A percentile compares a stretch with the other conserved stretches of the same genome.
Evolutionary conservation across 768 basidiomycete species (phyloP).

Genomic region (Agrocybe pediades): DNA sequence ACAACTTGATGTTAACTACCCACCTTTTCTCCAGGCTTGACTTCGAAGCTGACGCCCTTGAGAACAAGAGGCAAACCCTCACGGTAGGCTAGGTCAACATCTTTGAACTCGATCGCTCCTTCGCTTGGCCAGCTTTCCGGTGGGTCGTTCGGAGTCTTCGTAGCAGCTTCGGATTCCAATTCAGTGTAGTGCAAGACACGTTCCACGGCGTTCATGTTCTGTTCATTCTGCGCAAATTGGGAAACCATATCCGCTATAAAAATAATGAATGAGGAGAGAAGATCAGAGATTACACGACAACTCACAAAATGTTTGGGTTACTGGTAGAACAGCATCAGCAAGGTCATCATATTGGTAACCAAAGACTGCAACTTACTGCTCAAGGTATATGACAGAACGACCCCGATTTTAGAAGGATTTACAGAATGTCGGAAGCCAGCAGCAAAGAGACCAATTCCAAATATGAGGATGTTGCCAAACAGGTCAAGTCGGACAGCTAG

Average conservation of each 20-base stretch:
- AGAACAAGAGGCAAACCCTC: conserved; percentile 66
- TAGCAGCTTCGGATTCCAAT: conserved; percentile 56
- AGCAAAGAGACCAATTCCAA: conserved; percentile 75
- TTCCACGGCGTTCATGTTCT: conserved; percentile 76
- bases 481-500: conserved; percentile 64
- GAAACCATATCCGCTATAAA: conserved; percentile 53
- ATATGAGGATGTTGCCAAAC: conserved; percentile 65
- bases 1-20: neutral
- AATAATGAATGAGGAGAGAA: neutral
- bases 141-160: conserved; percentile 44
- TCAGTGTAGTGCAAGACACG: conserved; percentile 68
- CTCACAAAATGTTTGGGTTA: conserved; percentile 50
- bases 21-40: conserved; percentile 69
- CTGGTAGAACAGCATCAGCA: conserved; percentile 25
- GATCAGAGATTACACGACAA: neutral
- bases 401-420: conserved; percentile 58
- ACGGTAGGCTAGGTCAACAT: conserved; percentile 63
- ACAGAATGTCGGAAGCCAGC: conserved; percentile 63
- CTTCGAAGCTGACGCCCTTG: conserved; percentile 56
- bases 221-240: conserved; percentile 61
- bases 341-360: neutral
- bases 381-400: conserved; percentile 52
- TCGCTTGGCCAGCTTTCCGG: conserved; percentile 49
- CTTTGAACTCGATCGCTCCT: conserved; percentile 56
- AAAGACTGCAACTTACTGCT: conserved; percentile 39